Evolutionary conservation across 345 rosid species (phyloP), one percentile per base, ranked within the genome.

Genomic region (Pistacia integerrima): DNA sequence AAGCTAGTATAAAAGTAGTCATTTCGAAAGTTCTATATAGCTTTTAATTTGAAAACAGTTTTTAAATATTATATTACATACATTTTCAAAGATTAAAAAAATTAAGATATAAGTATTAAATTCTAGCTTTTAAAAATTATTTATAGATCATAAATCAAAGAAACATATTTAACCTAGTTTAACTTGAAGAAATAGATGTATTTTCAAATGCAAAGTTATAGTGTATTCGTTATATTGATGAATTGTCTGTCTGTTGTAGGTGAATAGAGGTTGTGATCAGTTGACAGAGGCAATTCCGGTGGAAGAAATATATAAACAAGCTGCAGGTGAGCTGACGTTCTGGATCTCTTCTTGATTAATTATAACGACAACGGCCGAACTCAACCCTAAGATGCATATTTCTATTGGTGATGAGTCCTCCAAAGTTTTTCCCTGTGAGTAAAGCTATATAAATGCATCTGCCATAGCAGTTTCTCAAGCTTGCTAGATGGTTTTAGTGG

Each of bases 261-360:
- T 70, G 35, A 69, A 20, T 12, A 82, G 67, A 80, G 83, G 44
- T 72, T 75, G 57, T 16, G 79, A 72, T 64, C 91, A 88, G 75
- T 51, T 78, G 57, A 56, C 82, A 61, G 85, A 85, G 72, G 76
- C 85, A 38, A n/a, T 77, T 64, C 70, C 86, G 48, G 81, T 74
- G 18, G 92, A 83, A 60, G 92, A 88, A 68, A 71, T 77, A 46
- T 90, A 73, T 82, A 89, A 82, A 81, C 91, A 90, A 82, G 94
- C 84, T 56, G 91, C 89, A 18, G 70, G 69, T 30, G 96, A 91
- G 88, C 84, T 90, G 56, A 82, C 82, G 81, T 33, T 63, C 9
- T 86, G 82, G 83, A 75, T 85, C 8, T 77, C 86, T 61, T 63
- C 86, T 67, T 87, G 82, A 84, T 82, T 69, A 67, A 84, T 82